phyloP scores from a whole-genome alignment of 345 rosid species.

The Sisymbrium altissimum region DNA sequence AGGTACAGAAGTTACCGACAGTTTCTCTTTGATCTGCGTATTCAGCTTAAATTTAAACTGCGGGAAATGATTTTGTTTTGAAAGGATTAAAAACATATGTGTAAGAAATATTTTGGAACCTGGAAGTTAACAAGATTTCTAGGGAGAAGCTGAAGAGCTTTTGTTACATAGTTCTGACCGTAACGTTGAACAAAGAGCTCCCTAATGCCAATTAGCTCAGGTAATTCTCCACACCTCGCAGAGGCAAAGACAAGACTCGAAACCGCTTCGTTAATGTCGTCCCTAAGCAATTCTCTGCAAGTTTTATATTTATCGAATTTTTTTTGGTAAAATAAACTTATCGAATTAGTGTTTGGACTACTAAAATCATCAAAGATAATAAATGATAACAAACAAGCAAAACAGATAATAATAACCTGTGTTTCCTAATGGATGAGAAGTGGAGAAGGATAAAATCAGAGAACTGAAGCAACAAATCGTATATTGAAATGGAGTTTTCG shows the following conservation, averaged over 20 bases:
- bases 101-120: slow-evolving; percentile 38
- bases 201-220: slow-evolving; percentile 56
- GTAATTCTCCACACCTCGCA: slow-evolving; percentile 76
- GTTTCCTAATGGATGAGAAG: slow-evolving; percentile 53
- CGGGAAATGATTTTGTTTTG: neutral
- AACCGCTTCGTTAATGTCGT: slow-evolving; percentile 76
- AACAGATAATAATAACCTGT: slow-evolving; percentile 39
- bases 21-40: slow-evolving; percentile 52
- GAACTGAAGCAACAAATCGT: slow-evolving; percentile 57
- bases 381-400: neutral
- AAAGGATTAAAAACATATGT: neutral
- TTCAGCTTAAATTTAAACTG: neutral
- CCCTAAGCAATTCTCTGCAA: slow-evolving; percentile 61
- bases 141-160: slow-evolving; percentile 54
- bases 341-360: neutral
- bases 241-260: slow-evolving; percentile 84
- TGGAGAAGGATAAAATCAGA: slow-evolving; percentile 54
- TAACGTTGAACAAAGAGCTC: slow-evolving; percentile 70
- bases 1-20: slow-evolving; percentile 41
- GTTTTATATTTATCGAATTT: neutral
- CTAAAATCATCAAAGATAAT: neutral
- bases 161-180: slow-evolving; percentile 49
- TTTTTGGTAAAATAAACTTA: too few relatives aligned
- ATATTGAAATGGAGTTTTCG: slow-evolving; percentile 43
- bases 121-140: slow-evolving; percentile 69